A percentile compares a stretch with the other conserved stretches of the same genome.
These are phyloP conservation scores for Phalaenopsis aphrodite DNA, from an alignment of 106 monocot genomes.

Conservation along the genomic window DNA sequence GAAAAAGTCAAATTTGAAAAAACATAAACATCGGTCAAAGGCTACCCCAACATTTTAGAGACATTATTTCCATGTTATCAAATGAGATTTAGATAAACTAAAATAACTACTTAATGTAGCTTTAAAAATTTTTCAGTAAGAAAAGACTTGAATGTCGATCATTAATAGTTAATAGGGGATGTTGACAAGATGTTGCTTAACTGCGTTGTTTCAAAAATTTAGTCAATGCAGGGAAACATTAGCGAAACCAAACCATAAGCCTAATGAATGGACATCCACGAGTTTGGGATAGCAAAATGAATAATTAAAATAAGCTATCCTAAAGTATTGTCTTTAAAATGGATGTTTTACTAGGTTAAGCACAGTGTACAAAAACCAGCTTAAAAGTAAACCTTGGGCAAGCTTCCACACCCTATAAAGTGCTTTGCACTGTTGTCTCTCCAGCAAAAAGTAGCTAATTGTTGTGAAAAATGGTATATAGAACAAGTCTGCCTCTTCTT, in stretches of 20 bases:
- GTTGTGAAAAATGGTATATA: conserved; percentile 99
- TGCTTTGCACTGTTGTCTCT: conserved; percentile 88
- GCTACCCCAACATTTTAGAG: background rate
- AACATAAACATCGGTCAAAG: background rate
- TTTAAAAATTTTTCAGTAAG: background rate
- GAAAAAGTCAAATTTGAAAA: background rate
- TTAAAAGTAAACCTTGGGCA: conserved; percentile 71
- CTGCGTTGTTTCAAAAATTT: background rate
- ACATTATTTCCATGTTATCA: background rate
- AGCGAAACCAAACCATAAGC: background rate
- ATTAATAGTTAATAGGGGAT: background rate
- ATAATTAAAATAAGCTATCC: background rate
- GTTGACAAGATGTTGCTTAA: background rate
- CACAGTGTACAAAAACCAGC: conserved; percentile 12
- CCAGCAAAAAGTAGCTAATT: conserved; percentile 86
- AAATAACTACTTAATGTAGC: background rate
- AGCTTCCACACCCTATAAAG: conserved; percentile 92
- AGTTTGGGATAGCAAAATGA: background rate
- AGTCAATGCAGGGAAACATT: background rate
- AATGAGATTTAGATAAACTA: background rate
- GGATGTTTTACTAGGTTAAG: background rate
- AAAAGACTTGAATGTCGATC: background rate
- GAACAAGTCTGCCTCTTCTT: conserved; percentile 92
- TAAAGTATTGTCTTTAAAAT: background rate
- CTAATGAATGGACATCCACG: background rate